Conservation (phyloP, 495 filamentous ascomycete genomes). For the Tuber aestivum region DNA sequence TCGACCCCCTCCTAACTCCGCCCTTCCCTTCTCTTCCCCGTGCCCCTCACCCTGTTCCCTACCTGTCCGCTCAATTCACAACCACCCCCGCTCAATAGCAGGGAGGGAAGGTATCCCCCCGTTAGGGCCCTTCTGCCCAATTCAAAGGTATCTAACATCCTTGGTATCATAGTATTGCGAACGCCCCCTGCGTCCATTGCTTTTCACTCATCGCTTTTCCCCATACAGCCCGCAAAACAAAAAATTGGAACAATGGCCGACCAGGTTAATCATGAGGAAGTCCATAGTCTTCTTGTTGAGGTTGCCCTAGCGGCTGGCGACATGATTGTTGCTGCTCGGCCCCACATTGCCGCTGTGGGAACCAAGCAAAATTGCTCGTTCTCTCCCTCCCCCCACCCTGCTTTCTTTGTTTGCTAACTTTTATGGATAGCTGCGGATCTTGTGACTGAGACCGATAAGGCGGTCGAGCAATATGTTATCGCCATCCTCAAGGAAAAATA, state of each 20-base stretch:
- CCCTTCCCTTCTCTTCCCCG: neutral
- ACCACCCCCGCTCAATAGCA: neutral
- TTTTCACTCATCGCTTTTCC: neutral
- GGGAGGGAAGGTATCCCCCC: neutral
- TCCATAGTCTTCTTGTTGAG: slow-evolving; percentile 70
- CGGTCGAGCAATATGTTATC: slow-evolving; percentile 70
- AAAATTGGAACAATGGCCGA: slow-evolving; percentile 38
- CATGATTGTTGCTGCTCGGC: slow-evolving; percentile 73
- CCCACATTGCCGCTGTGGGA: slow-evolving; percentile 55
- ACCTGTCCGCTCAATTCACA: neutral
- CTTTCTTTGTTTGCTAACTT: slow-evolving; percentile 19
- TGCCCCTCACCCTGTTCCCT: neutral
- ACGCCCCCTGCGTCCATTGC: neutral
- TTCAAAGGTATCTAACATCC: neutral
- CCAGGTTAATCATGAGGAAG: slow-evolving; percentile 63
- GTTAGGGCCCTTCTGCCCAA: neutral
- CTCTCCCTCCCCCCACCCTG: slow-evolving; percentile 11
- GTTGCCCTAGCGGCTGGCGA: slow-evolving; percentile 72
- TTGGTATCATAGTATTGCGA: neutral
- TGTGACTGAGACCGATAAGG: slow-evolving; percentile 80
- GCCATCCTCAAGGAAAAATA: slow-evolving; percentile 57
- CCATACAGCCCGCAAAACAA: slow-evolving; percentile 18
- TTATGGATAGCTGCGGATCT: slow-evolving; percentile 61
- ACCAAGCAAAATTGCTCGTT: slow-evolving; percentile 79
- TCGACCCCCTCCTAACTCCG: neutral